Conservation (phyloP, 2,329 filamentous ascomycete species). For the Alternaria arborescens region DNA sequence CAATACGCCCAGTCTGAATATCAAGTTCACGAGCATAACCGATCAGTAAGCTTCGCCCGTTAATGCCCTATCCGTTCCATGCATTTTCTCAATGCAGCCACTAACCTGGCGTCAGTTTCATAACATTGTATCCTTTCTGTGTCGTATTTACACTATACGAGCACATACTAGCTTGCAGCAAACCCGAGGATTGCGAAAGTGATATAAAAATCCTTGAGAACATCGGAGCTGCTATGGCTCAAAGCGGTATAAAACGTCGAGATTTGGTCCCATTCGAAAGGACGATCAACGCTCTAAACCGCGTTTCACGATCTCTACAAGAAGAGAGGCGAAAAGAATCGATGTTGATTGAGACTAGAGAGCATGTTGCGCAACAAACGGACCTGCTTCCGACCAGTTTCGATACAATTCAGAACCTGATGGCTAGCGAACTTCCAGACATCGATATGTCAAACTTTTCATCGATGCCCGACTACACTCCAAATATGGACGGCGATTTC, state of each 20-base stretch:
- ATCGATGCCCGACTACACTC: conserved; percentile 26
- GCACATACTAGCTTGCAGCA: conserved; percentile 33
- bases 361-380: background rate
- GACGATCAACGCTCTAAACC: conserved; percentile 43
- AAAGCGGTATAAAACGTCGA: conserved; percentile 18
- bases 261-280: conserved; percentile 34
- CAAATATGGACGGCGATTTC: conserved; percentile 28
- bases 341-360: background rate
- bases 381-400: conserved; percentile 10
- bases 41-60: conserved; percentile 27
- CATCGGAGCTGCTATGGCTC: conserved; percentile 33
- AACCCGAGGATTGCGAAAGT: conserved; percentile 35
- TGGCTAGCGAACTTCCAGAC: conserved; percentile 24
- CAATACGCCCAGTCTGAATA: background rate
- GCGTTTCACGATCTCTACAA: conserved; percentile 37
- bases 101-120: conserved; percentile 28
- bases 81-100: background rate
- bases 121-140: conserved; percentile 43
- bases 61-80: background rate
- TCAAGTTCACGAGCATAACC: conserved; percentile 20
- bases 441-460: conserved; percentile 28
- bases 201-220: conserved; percentile 35
- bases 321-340: conserved; percentile 25
- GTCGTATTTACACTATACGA: conserved; percentile 44
- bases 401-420: conserved; percentile 18